A percentile compares a stretch with the other conserved stretches of the same genome.
Evolutionary conservation across 1,284 basidiomycete genomes (phyloP).

Genomic region (Rhodotorula sp.): DNA sequence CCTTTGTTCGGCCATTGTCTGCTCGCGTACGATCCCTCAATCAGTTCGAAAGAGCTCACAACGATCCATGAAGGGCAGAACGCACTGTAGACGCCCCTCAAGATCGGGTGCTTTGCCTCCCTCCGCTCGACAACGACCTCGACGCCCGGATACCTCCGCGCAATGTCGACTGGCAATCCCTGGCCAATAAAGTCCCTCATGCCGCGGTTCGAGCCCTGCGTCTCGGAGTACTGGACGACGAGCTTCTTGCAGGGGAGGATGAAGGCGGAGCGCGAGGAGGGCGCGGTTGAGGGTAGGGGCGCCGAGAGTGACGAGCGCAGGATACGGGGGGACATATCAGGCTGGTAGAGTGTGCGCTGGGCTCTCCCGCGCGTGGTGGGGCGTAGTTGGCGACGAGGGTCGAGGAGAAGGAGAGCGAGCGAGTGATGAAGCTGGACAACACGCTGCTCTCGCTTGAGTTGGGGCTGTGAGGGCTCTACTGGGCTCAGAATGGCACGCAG

Average conservation of each 20-base stretch:
- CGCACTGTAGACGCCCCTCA: constrained; percentile 53
- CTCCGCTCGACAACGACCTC: constrained; percentile 51
- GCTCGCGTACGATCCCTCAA: neutral
- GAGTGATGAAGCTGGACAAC: neutral
- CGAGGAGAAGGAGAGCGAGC: too few relatives aligned
- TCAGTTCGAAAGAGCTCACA: neutral
- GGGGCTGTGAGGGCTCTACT: neutral
- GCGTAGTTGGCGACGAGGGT: too few relatives aligned
- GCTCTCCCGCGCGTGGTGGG: neutral
- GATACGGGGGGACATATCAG: constrained; percentile 14
- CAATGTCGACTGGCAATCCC: constrained; percentile 45
- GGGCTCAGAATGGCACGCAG: neutral
- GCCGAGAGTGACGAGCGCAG: constrained; percentile 20
- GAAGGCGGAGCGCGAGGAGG: constrained; percentile 19
- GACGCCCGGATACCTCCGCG: constrained; percentile 50
- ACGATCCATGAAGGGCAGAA: neutral
- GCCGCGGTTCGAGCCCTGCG: constrained; percentile 68
- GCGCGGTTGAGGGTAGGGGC: constrained; percentile 5
- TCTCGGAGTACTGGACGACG: constrained; percentile 79
- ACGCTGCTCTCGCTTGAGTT: neutral
- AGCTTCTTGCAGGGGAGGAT: constrained; percentile 50
- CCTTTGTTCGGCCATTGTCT: constrained; percentile 54
- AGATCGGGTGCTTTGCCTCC: constrained; percentile 47
- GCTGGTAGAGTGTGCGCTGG: too few relatives aligned
- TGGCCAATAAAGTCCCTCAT: constrained; percentile 62